Percentiles rank a stretch among this genome's conserved stretches.
Evolutionary conservation across 2,329 filamentous ascomycete species (phyloP).

Genomic region (Colletotrichum abscissum): DNA sequence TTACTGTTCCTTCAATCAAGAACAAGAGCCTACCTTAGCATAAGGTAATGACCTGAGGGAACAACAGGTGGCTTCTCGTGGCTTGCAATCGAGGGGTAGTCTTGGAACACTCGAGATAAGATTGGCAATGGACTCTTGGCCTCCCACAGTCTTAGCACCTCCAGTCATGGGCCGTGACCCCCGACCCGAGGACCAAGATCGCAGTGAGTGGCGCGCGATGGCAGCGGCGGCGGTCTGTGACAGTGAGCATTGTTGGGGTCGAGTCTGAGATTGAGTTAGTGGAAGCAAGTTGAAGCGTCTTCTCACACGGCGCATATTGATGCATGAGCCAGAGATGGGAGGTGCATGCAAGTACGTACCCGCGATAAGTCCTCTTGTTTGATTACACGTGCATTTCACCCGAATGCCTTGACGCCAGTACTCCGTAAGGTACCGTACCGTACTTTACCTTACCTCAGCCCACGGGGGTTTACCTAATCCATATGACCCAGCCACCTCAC

Average conservation of each 20-base stretch:
- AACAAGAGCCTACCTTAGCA: neutral
- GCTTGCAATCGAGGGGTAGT: slow-evolving; percentile 9
- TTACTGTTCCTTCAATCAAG: neutral
- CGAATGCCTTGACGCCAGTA: neutral
- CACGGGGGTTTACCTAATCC: neutral
- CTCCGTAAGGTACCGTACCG: too few species aligned
- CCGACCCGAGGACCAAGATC: slow-evolving; percentile 4
- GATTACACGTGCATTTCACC: neutral
- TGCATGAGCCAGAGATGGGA: slow-evolving; percentile 2
- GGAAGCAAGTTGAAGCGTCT: neutral
- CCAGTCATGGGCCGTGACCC: slow-evolving; percentile 11
- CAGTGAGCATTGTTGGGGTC: slow-evolving; percentile 27
- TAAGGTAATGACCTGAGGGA: too few species aligned
- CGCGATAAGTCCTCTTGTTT: neutral
- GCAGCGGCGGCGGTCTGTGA: slow-evolving; percentile 31
- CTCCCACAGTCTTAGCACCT: slow-evolving; percentile 14
- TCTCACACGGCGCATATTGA: slow-evolving; percentile 1
- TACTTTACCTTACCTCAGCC: neutral
- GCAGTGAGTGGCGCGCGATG: slow-evolving; percentile 19
- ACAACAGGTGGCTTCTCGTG: neutral
- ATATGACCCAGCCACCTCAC: neutral
- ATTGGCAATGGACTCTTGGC: neutral
- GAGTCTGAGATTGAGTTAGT: slow-evolving; percentile 2
- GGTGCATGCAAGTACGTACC: neutral
- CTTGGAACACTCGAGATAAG: slow-evolving; percentile 10